Evolutionary conservation across 208 protist genomes (phyloP), one percentile per base, ranked within the genome.

Genomic region (Lotmaria passim): DNA sequence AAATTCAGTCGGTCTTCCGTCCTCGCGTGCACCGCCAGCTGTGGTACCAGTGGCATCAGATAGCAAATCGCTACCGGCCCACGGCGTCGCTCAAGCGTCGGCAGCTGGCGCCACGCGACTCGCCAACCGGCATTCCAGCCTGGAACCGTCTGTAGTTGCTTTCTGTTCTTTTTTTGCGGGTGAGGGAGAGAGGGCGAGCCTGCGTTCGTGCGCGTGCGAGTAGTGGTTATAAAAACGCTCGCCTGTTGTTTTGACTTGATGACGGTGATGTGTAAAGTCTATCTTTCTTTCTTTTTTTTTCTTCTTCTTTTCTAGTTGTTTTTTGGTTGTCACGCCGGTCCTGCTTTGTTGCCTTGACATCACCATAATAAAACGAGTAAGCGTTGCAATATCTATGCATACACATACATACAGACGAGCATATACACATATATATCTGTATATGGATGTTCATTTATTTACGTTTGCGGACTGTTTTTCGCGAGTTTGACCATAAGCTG

Each of bases 31-130:
- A 94, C 73, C 81, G 92, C 7, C 89, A 95, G 67, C 73, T 93
- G 48, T 97, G 92, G 92, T 95, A 94, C 43, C 82, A 93, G 81
- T 97, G 92, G 90, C 92, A 97, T 56, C 72, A 80, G 36, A 93
- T 97, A 56, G 92, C 92, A 0, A 97, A 97, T 73, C 82, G 85
- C 23, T 97, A 97, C 67, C 83, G 92, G 12, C 92, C 92, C 23
- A 89, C 86, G 39, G 78, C 86, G 12, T 50, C 87, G 33, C 76
- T 97, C 21, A 95, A 95, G 75, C 74, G 83, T 15, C 59, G 90
- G 31, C 92, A 97, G 78, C 79, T 94, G 34, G 89, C 92, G 11
- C 92, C 92, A n/a, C 75, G 79, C 31, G 88, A 95, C 69, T 95
- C 89, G 14, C 92, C 92, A 30, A 95, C 92, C 19, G 92, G 92